Conservation (phyloP, 441 rosid genomes). For the Croton laevigatus region DNA sequence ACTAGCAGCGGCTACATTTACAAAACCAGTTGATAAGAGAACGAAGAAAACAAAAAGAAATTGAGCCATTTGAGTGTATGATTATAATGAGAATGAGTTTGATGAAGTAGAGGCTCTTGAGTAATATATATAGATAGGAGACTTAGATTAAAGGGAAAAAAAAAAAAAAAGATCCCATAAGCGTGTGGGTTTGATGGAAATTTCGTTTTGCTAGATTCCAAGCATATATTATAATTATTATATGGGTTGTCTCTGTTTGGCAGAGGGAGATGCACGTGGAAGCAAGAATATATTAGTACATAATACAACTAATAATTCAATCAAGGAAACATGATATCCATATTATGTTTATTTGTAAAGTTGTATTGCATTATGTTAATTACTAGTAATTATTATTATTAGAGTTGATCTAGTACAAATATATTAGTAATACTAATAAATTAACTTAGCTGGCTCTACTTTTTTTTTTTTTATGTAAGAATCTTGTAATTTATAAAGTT, state of each 20-base stretch:
- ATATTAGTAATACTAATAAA: neutral
- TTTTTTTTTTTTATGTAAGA: slow-evolving; percentile 14
- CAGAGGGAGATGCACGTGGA: slow-evolving; percentile 29
- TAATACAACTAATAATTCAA: slow-evolving; percentile 30
- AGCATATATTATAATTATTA: slow-evolving; percentile 9
- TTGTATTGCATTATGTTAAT: slow-evolving; percentile 14
- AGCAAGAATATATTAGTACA: slow-evolving; percentile 23
- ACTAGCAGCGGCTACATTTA: slow-evolving; percentile 31
- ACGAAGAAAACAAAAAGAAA: slow-evolving; percentile 32
- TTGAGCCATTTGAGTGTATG: slow-evolving; percentile 29
- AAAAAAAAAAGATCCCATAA: slow-evolving; percentile 6
- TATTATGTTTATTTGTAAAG: slow-evolving; percentile 15
- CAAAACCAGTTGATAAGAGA: slow-evolving; percentile 23
- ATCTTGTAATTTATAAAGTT: slow-evolving; percentile 13
- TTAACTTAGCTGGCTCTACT: neutral
- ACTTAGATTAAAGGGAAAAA: neutral
- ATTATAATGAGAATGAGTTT: neutral
- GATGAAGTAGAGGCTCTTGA: slow-evolving; percentile 4
- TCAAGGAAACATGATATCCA: slow-evolving; percentile 36
- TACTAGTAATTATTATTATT: neutral
- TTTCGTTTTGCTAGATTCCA: slow-evolving; percentile 34
- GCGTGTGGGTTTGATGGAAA: slow-evolving; percentile 40
- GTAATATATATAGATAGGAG: slow-evolving; percentile 10
- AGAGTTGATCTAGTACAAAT: neutral
- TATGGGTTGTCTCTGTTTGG: slow-evolving; percentile 35